These are phyloP conservation scores for Parachaetomium inaequale DNA, from an alignment of 495 filamentous ascomycete genomes.

Conservation along the genomic window DNA sequence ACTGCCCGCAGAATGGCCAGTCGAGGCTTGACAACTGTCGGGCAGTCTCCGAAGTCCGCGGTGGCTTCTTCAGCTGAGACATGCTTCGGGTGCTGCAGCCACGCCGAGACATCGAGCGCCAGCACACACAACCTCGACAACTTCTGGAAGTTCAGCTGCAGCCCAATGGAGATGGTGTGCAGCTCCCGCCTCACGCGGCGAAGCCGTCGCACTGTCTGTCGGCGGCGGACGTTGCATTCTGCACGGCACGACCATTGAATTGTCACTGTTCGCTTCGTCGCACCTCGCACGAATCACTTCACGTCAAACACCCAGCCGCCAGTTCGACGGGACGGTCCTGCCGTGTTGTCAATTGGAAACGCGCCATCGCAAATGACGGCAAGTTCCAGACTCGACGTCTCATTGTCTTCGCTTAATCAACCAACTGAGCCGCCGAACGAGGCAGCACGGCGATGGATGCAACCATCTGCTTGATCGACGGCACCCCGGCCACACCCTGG, in stretches of 20 bases:
- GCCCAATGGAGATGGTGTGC: background rate
- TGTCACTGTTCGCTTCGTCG: background rate
- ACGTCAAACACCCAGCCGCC: too few relatives aligned
- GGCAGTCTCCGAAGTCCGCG: too few relatives aligned
- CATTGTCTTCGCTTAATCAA: background rate
- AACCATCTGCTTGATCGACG: conserved; percentile 20
- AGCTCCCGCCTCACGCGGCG: background rate
- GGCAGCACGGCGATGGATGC: conserved; percentile 5
- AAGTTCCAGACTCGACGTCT: conserved; percentile 1
- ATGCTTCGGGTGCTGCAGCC: background rate
- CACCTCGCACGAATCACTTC: too few relatives aligned
- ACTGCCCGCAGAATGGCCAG: background rate
- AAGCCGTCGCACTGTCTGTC: background rate
- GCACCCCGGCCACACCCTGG: conserved; percentile 9
- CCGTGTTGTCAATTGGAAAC: conserved; percentile 6
- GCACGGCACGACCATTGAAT: background rate
- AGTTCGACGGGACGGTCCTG: too few relatives aligned
- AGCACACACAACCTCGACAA: too few relatives aligned
- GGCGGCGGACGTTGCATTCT: background rate
- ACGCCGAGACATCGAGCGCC: background rate
- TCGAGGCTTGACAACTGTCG: background rate
- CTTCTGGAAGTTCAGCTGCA: background rate
- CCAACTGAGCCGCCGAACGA: background rate
- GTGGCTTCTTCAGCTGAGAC: background rate
- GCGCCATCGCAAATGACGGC: background rate